These are phyloP conservation scores for Ascochyta pisi DNA, from an alignment of 2,329 filamentous ascomycete species.

Conservation along the genomic window DNA sequence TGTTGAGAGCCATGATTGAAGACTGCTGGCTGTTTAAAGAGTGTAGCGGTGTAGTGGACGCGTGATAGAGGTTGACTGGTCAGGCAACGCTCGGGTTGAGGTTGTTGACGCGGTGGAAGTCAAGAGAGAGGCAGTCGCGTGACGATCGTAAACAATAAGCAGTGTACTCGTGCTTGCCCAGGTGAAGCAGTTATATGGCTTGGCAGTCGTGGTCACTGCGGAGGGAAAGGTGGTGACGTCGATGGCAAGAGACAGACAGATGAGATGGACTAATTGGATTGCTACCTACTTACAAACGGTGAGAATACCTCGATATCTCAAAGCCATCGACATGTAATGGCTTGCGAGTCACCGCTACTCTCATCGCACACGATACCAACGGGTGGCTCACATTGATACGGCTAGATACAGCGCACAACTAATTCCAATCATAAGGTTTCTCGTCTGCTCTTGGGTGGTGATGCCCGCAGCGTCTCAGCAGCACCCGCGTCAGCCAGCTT, in stretches of 20 bases:
- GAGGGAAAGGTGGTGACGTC: conserved; percentile 1
- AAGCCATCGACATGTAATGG: conserved; percentile 9
- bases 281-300: conserved; percentile 22
- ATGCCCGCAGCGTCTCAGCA: conserved; percentile 58
- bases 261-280: conserved; percentile 9
- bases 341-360: conserved; percentile 1
- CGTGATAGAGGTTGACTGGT: conserved; percentile 14
- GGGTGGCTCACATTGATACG: not conserved
- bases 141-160: not conserved
- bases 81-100: conserved; percentile 1
- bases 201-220: conserved; percentile 14
- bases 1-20: conserved; percentile 16
- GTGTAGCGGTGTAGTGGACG: conserved; percentile 7
- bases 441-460: conserved; percentile 56
- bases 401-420: conserved; percentile 41
- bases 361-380: not conserved
- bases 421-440: conserved; percentile 55
- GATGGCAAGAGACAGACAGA: not conserved
- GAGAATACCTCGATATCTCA: not conserved
- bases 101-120: conserved; percentile 5
- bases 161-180: conserved; percentile 10
- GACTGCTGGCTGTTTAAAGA: conserved; percentile 7
- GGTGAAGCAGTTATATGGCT: conserved; percentile 4
- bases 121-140: not conserved
- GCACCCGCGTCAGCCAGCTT: conserved; percentile 56